Base-by-base conservation (phyloP, 1,139 yeast genomes). In the Blastobotrys illinoisensis region DNA sequence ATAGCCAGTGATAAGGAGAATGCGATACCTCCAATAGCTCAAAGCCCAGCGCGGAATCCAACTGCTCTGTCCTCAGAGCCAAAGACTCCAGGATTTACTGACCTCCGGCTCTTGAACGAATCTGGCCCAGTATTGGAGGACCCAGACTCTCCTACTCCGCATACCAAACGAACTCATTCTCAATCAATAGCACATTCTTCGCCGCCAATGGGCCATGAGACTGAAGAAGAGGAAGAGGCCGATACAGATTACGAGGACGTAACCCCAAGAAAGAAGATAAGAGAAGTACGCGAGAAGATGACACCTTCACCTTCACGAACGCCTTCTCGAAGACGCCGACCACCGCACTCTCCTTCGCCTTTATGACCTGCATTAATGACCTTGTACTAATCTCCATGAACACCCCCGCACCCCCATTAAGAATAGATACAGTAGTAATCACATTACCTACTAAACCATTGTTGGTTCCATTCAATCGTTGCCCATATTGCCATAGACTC, bases 101-200 rank as follows among this genome's bases (percentile, higher is more conserved):
- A 58, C 28, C 36, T 56, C 24, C 46, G 36, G 2, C 54, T 56
- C 1, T 18, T 51, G 14, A 50, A 54, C 48, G 56, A 59, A 13
- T 55, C 58, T 4, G 62, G 61, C 0, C 61, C 60, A 2, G 58
- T 48, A 19, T 47, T 59, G 3, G 56, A 53, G 21, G 49, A 53
- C 28, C 62, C 62, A 2, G 20, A 51, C 20, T 59, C 62, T 13
- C 62, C 62, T 3, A 58, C 62, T 2, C 56, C 44, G 2, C 44
- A 21, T 7, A 40, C 36, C 20, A 50, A 50, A 20, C 49, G 53
- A 32, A 32, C 40, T 3, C 40, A 32, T 32, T 32, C 40, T n/a
- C 40, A 32, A 32, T 32, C 40, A n/a, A 2, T 26, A 26, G 11
- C 11, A 11, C 32, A 26, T 26, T 26, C 32, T 26, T 26, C 32